phyloP scores from a whole-genome alignment of 306 rosid genomes.

The Pterocarpus santalinus region DNA sequence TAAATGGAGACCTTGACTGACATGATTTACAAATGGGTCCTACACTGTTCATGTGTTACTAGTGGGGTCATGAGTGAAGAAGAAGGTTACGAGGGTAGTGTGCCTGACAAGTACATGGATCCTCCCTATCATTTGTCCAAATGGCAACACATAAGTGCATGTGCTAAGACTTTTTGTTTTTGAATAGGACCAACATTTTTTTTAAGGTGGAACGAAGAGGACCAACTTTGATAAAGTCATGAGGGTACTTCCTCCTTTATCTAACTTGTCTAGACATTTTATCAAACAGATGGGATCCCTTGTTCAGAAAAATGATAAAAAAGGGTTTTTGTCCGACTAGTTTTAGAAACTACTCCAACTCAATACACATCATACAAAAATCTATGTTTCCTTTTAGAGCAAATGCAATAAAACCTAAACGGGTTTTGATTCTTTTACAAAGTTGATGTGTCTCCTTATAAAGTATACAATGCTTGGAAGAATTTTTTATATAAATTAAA shows the following conservation, averaged over 20 bases:
- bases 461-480: not conserved
- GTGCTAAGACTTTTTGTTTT: slow-evolving; percentile 4
- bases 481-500: not conserved
- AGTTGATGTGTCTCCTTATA: not conserved
- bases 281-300: slow-evolving; percentile 12
- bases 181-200: slow-evolving; percentile 22
- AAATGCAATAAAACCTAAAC: not conserved
- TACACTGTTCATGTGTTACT: not conserved
- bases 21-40: slow-evolving; percentile 28
- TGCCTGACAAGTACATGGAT: slow-evolving; percentile 35
- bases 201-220: not conserved
- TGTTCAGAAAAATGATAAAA: not conserved
- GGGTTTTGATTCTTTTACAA: not conserved
- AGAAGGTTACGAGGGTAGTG: slow-evolving; percentile 21
- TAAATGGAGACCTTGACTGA: slow-evolving; percentile 36
- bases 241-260: not conserved
- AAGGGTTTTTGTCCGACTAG: slow-evolving; percentile 2
- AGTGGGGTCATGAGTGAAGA: slow-evolving; percentile 24
- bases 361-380: not conserved
- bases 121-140: slow-evolving; percentile 33
- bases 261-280: not conserved
- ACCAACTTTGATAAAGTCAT: slow-evolving; percentile 15
- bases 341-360: not conserved
- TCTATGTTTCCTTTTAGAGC: not conserved
- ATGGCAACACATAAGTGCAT: slow-evolving; percentile 6